Conservation (phyloP, 768 basidiomycete genomes). For the Naganishia friedmannii region DNA sequence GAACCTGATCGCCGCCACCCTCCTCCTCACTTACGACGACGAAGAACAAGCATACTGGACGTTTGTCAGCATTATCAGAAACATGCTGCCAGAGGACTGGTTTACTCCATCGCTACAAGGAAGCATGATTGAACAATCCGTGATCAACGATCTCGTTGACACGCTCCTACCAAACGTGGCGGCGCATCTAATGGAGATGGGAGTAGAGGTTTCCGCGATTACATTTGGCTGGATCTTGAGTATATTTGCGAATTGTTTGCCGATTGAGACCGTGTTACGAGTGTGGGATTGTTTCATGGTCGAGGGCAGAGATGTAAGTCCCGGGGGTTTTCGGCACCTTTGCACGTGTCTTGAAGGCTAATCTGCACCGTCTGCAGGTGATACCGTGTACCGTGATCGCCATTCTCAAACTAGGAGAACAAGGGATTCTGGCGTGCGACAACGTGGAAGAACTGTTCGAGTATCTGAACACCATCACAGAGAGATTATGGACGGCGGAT, state of each 20-base stretch:
- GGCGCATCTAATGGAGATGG: constrained; percentile 70
- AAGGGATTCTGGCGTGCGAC: constrained; percentile 75
- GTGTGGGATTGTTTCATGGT: constrained; percentile 96
- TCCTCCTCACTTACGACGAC: constrained; percentile 85
- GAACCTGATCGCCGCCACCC: constrained; percentile 91
- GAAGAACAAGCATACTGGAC: constrained; percentile 99
- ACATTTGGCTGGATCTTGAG: constrained; percentile 99
- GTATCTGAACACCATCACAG: constrained; percentile 81
- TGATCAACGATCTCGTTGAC: constrained; percentile 80
- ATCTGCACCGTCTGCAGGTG: constrained; percentile 31
- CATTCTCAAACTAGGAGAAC: constrained; percentile 77
- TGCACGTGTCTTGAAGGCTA: constrained; percentile 8
- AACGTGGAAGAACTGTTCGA: constrained; percentile 87
- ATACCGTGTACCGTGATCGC: constrained; percentile 72
- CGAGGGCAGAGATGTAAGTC: constrained; percentile 70
- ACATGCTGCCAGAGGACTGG: constrained; percentile 84
- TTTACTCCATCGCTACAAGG: constrained; percentile 88
- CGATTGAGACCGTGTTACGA: constrained; percentile 92
- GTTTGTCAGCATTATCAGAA: constrained; percentile 80
- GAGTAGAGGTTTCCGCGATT: constrained; percentile 86
- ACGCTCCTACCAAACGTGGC: constrained; percentile 72
- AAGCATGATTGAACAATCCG: constrained; percentile 88
- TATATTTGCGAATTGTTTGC: constrained; percentile 90
- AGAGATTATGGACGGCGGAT: constrained; percentile 89
- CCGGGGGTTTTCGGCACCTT: not conserved